Evolutionary conservation across 306 rosid species (phyloP).

Genomic region (Vigna mungo): DNA sequence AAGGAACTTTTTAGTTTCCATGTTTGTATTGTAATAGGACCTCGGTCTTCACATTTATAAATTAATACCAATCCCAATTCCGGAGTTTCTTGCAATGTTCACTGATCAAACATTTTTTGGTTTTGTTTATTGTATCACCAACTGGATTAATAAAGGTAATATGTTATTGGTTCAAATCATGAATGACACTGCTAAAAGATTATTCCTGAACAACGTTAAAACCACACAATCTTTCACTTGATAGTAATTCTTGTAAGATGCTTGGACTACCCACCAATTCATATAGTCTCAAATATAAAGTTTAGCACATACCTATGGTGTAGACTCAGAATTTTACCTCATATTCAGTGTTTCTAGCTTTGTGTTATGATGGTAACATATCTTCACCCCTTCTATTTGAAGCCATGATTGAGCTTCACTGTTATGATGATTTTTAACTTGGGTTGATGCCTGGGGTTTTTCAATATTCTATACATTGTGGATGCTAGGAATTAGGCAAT

Average conservation of each 20-base stretch:
- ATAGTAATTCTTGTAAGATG: neutral
- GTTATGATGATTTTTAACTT: conserved; percentile 8
- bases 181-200: neutral
- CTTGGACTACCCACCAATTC: neutral
- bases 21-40: neutral
- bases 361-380: conserved; percentile 9
- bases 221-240: neutral
- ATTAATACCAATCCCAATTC: neutral
- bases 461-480: neutral
- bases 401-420: neutral
- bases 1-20: neutral
- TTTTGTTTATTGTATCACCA: neutral
- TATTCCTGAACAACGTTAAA: neutral
- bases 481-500: conserved; percentile 6
- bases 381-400: neutral
- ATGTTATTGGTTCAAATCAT: neutral
- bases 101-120: neutral
- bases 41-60: neutral
- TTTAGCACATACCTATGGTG: conserved; percentile 20
- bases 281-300: neutral
- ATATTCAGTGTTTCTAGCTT: conserved; percentile 14
- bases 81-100: neutral
- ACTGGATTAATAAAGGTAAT: neutral
- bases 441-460: conserved; percentile 8
- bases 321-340: neutral